Evolutionary conservation across 2,329 filamentous ascomycete genomes (phyloP).

Genomic region (Aureobasidium sp.): DNA sequence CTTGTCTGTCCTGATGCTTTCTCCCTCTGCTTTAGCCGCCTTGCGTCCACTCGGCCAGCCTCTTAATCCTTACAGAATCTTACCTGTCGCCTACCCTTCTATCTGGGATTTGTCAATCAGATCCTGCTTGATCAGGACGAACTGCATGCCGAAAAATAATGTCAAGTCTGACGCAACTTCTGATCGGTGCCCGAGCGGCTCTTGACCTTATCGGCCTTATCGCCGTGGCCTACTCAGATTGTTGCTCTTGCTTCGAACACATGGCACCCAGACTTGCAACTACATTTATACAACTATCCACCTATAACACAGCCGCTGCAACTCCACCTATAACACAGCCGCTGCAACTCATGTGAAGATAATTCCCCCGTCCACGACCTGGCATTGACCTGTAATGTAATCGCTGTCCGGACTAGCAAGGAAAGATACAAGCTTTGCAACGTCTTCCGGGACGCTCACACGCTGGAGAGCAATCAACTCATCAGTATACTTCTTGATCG

Average conservation of each 20-base stretch:
- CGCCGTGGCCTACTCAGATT: not conserved
- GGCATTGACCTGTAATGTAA: constrained; percentile 59
- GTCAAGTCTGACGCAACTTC: constrained; percentile 3
- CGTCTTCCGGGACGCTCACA: constrained; percentile 55
- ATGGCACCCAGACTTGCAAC: not conserved
- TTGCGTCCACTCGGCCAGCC: not conserved
- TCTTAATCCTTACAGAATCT: not conserved
- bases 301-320: not conserved
- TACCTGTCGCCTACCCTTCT: not conserved
- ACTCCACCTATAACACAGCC: not conserved
- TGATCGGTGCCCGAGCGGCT: not conserved
- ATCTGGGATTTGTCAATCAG: too few species aligned
- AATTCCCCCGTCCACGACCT: constrained; percentile 43
- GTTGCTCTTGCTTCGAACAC: not conserved
- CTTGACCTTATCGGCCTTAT: not conserved
- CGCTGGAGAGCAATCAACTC: constrained; percentile 52
- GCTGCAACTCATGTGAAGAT: constrained; percentile 21
- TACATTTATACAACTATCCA: not conserved
- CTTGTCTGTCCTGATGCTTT: not conserved
- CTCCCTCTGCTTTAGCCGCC: constrained; percentile 13
- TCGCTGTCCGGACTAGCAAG: constrained; percentile 53
- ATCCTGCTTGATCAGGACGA: not conserved
- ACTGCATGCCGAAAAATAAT: not conserved
- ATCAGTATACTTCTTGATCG: constrained; percentile 46
- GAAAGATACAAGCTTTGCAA: constrained; percentile 56